phyloP scores from a whole-genome alignment of 2,329 filamentous ascomycete species.

The Diaporthe humulicola region DNA sequence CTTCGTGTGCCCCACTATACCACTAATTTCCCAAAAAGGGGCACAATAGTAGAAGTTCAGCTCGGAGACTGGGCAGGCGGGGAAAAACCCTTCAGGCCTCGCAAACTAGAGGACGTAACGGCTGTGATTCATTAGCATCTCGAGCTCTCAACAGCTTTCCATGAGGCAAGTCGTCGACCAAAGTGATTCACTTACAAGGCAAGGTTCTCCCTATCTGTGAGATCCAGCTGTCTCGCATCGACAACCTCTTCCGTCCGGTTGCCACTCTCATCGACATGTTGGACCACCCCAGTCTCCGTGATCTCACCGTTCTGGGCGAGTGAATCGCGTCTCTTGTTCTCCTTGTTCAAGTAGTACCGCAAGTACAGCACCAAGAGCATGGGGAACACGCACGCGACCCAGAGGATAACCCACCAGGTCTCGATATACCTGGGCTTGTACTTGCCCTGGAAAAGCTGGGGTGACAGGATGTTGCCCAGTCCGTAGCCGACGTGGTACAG shows the following conservation, averaged over 20 bases:
- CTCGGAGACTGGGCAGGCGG: not conserved
- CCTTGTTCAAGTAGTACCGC: slow-evolving; percentile 53
- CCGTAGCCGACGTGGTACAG: slow-evolving; percentile 50
- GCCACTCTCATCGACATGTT: slow-evolving; percentile 47
- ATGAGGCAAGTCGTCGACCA: rapidly evolving
- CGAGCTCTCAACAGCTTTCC: too few species aligned
- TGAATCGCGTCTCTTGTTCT: slow-evolving; percentile 55
- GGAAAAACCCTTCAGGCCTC: not conserved
- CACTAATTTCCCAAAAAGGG: not conserved
- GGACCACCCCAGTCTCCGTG: slow-evolving; percentile 46
- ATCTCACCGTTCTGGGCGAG: slow-evolving; percentile 43
- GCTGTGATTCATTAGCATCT: not conserved
- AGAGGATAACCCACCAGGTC: slow-evolving; percentile 48
- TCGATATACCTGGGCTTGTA: slow-evolving; percentile 48
- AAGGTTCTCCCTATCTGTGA: slow-evolving; percentile 53
- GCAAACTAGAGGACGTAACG: slow-evolving; percentile 3
- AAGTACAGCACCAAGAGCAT: slow-evolving; percentile 55
- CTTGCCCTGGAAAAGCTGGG: slow-evolving; percentile 47
- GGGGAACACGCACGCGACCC: slow-evolving; percentile 54
- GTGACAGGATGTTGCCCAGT: slow-evolving; percentile 48
- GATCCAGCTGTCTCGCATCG: slow-evolving; percentile 52
- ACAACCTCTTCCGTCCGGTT: slow-evolving; percentile 48
- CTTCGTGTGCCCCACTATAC: not conserved
- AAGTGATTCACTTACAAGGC: slow-evolving; percentile 42
- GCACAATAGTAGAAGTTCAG: not conserved